Percentiles rank a stretch among this genome's conserved stretches.
phyloP scores from a whole-genome alignment of 2,329 filamentous ascomycete genomes.

The Arthrinium puccinioides region DNA sequence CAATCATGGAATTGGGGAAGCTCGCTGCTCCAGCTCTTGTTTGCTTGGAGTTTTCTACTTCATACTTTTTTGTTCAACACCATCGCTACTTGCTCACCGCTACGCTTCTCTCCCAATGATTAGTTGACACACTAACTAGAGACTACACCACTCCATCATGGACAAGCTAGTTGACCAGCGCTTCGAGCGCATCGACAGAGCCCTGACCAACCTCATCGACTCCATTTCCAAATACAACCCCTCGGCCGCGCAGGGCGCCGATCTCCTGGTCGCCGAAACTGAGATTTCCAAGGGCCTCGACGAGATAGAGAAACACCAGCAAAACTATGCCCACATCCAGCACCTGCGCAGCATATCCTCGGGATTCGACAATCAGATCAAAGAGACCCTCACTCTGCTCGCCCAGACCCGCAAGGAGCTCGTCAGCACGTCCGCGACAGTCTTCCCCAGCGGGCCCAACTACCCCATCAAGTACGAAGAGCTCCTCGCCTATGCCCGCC shows the following conservation, averaged over 20 bases:
- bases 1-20: too few relatives aligned
- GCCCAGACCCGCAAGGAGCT: constrained; percentile 69
- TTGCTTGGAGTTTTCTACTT: too few relatives aligned
- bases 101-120: too few relatives aligned
- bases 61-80: too few relatives aligned
- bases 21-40: too few relatives aligned
- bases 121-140: too few relatives aligned
- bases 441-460: constrained; percentile 42
- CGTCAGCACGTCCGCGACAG: constrained; percentile 52
- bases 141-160: constrained; percentile 34
- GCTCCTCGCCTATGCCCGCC: constrained; percentile 69
- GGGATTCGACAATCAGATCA: constrained; percentile 64
- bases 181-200: constrained; percentile 60
- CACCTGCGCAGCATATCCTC: constrained; percentile 59
- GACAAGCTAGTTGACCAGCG: constrained; percentile 53
- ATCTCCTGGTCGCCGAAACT: constrained; percentile 64
- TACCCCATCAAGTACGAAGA: constrained; percentile 61
- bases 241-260: constrained; percentile 56
- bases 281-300: constrained; percentile 60
- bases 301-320: constrained; percentile 66
- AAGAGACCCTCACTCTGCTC: constrained; percentile 60
- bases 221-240: constrained; percentile 80
- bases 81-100: too few relatives aligned
- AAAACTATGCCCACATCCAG: constrained; percentile 63
- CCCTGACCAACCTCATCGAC: constrained; percentile 63